Evolutionary conservation across 1,284 basidiomycete genomes (phyloP).

Genomic region (Microbotryum scabiosae): DNA sequence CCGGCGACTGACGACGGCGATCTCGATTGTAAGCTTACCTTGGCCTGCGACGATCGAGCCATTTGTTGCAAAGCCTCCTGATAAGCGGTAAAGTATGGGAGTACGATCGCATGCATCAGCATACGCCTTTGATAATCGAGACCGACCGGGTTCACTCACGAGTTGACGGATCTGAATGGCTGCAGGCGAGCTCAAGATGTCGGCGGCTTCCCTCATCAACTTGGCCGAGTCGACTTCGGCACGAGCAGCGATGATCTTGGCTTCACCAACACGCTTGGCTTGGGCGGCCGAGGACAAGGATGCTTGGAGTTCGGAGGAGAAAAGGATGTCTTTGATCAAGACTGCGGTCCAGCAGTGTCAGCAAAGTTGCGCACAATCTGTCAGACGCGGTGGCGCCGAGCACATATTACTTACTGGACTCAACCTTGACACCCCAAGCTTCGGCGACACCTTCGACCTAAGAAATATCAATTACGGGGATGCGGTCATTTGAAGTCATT

Average conservation of each 20-base stretch:
- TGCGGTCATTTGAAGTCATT: conserved; percentile 2
- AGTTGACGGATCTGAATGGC: conserved; percentile 75
- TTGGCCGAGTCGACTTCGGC: conserved; percentile 69
- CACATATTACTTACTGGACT: too few species aligned
- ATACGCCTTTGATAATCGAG: too few species aligned
- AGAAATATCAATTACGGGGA: too few species aligned
- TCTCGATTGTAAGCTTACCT: too few species aligned
- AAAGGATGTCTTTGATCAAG: conserved; percentile 65
- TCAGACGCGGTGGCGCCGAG: too few species aligned
- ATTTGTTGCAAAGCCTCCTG: too few species aligned
- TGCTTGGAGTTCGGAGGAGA: conserved; percentile 82
- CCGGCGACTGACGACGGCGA: too few species aligned
- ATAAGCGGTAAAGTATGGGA: conserved; percentile 38
- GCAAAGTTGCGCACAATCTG: too few species aligned
- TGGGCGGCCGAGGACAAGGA: conserved; percentile 87
- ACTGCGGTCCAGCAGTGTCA: too few species aligned
- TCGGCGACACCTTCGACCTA: too few species aligned
- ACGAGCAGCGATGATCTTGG: conserved; percentile 89
- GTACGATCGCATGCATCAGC: conserved; percentile 53
- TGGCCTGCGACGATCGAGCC: too few species aligned
- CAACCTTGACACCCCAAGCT: too few species aligned
- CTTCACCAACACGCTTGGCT: conserved; percentile 86
- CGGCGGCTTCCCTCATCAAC: conserved; percentile 1
- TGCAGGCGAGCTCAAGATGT: conserved; percentile 18
- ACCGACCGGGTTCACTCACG: neutral